Evolutionary conservation across 352 stramenopile species (phyloP).

Genomic region (Globisporangium canariense): DNA sequence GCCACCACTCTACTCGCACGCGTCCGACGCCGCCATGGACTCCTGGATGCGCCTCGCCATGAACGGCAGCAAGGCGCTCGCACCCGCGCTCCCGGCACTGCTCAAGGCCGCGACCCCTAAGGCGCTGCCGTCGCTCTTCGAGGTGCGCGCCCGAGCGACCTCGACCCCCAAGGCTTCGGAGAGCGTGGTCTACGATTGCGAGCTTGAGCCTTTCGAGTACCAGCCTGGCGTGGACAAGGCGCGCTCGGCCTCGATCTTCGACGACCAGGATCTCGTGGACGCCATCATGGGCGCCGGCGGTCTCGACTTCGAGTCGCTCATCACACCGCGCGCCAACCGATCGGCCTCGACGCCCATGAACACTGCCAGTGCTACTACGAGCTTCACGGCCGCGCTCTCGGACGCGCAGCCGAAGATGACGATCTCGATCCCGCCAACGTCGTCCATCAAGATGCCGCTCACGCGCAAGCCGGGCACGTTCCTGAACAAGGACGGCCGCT

Average conservation of each 20-base stretch:
- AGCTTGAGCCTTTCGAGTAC: slow-evolving; percentile 75
- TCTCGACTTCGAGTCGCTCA: slow-evolving; percentile 46
- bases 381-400: slow-evolving; percentile 28
- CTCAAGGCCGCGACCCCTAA: slow-evolving; percentile 18
- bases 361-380: neutral
- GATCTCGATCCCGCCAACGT: slow-evolving; percentile 25
- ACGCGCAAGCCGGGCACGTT: slow-evolving; percentile 78
- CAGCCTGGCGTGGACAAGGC: slow-evolving; percentile 22
- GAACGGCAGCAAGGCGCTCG: slow-evolving; percentile 19
- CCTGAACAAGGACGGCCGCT: slow-evolving; percentile 85
- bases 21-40: slow-evolving; percentile 22
- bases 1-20: slow-evolving; percentile 45
- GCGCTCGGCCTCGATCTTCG: slow-evolving; percentile 72
- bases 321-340: slow-evolving; percentile 11
- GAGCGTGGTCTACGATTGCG: slow-evolving; percentile 29
- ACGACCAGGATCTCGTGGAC: slow-evolving; percentile 73
- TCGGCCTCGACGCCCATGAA: slow-evolving; percentile 12
- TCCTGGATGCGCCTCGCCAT: slow-evolving; percentile 22
- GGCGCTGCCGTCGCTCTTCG: slow-evolving; percentile 19
- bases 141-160: slow-evolving; percentile 12
- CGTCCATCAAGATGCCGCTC: slow-evolving; percentile 29
- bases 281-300: slow-evolving; percentile 63
- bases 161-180: slow-evolving; percentile 7
- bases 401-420: slow-evolving; percentile 16
- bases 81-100: slow-evolving; percentile 18